A percentile compares a stretch with the other conserved stretches of the same genome.
phyloP scores from a whole-genome alignment of 352 stramenopile species.

The Phytopythium vexans region DNA sequence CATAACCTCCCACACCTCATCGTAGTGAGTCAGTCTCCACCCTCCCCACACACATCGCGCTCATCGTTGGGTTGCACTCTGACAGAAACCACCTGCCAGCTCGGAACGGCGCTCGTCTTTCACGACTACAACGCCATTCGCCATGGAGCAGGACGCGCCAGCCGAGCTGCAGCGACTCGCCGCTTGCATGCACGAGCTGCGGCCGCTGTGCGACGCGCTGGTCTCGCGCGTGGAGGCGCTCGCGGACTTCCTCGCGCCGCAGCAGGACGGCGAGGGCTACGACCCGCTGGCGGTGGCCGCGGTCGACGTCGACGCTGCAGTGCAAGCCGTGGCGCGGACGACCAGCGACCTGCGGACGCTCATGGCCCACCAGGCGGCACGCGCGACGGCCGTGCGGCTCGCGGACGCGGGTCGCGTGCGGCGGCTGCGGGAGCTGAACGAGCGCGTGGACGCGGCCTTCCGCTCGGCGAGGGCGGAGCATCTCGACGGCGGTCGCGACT shows the following conservation, averaged over 20 bases:
- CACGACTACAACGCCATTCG: neutral
- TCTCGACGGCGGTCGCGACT: conserved; percentile 38
- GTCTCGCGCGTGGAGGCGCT: conserved; percentile 27
- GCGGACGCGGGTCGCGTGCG: conserved; percentile 28
- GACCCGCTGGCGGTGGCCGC: conserved; percentile 8
- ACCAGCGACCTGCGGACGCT: conserved; percentile 17
- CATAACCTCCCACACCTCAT: neutral
- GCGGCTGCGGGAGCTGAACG: conserved; percentile 33
- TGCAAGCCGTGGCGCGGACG: too few species aligned
- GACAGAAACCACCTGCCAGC: neutral
- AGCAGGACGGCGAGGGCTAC: conserved; percentile 9
- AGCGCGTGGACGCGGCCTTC: conserved; percentile 34
- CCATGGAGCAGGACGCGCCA: conserved; percentile 24
- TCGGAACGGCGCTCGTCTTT: neutral
- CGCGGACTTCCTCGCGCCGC: conserved; percentile 18
- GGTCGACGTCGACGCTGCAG: conserved; percentile 6
- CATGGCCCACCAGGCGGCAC: conserved; percentile 20
- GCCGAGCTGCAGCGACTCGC: conserved; percentile 20
- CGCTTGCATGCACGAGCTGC: conserved; percentile 29
- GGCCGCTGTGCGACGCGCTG: conserved; percentile 28
- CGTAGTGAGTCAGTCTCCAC: neutral
- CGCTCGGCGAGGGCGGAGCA: conserved; percentile 32
- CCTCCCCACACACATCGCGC: neutral
- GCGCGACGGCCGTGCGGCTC: conserved; percentile 29
- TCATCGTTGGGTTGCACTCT: neutral